Evolutionary conservation across 2,329 filamentous ascomycete genomes (phyloP).

Genomic region (Diaporthe eres): DNA sequence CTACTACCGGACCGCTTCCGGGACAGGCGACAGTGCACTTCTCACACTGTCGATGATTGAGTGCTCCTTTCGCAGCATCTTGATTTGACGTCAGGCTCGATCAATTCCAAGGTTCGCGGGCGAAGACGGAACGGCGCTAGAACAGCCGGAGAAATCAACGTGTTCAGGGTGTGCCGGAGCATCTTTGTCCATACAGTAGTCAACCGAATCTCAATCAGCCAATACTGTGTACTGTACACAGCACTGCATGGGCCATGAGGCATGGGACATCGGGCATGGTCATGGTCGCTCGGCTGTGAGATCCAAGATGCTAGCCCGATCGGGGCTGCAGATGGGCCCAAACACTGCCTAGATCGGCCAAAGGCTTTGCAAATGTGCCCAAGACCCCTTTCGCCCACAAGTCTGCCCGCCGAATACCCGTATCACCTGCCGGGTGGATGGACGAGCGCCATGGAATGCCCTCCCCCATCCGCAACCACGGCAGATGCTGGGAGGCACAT

Average conservation of each 20-base stretch:
- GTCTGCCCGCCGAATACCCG: background rate
- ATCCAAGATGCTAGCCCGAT: conserved; percentile 32
- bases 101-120: conserved; percentile 7
- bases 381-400: background rate
- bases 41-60: background rate
- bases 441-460: background rate
- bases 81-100: conserved; percentile 5
- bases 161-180: conserved; percentile 11
- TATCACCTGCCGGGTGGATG: conserved; percentile 4
- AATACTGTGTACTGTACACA: background rate
- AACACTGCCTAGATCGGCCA: conserved; percentile 20
- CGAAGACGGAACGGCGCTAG: conserved; percentile 23
- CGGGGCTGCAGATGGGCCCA: conserved; percentile 11
- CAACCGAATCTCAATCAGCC: background rate
- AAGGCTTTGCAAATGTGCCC: background rate
- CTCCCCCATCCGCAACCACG: background rate
- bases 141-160: conserved; percentile 9
- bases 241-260: background rate
- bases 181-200: background rate
- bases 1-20: background rate
- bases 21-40: background rate
- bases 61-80: background rate
- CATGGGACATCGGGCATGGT: background rate
- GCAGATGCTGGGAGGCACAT: background rate
- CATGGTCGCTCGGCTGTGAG: conserved; percentile 17